A percentile compares a stretch with the other conserved stretches of the same genome.
phyloP scores from a whole-genome alignment of 495 filamentous ascomycete genomes.

The Penicillium subrubescens region DNA sequence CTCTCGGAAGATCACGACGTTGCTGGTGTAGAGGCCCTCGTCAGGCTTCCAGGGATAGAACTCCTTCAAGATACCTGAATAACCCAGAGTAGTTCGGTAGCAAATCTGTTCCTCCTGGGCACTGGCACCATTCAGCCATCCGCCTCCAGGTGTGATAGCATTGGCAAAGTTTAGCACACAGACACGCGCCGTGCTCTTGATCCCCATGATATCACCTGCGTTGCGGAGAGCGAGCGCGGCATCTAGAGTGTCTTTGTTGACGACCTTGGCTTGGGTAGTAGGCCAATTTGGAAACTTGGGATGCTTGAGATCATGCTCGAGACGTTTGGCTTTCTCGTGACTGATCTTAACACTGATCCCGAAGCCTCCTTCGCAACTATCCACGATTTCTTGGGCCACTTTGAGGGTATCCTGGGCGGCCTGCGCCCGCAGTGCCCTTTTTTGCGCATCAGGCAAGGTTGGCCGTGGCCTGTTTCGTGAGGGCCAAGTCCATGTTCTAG shows the following conservation, averaged over 20 bases:
- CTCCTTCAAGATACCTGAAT: conserved; percentile 47
- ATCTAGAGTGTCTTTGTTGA: conserved; percentile 55
- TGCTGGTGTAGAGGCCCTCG: conserved; percentile 60
- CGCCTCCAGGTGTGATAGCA: conserved; percentile 53
- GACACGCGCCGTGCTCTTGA: conserved; percentile 34
- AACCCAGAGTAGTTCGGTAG: conserved; percentile 59
- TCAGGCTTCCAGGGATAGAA: conserved; percentile 59
- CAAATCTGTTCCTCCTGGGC: conserved; percentile 71
- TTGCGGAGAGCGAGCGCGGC: conserved; percentile 44
- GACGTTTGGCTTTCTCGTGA: neutral
- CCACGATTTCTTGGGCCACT: conserved; percentile 14
- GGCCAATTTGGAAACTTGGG: conserved; percentile 22
- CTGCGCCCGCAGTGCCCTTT: neutral
- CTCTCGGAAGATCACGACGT: conserved; percentile 56
- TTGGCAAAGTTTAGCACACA: conserved; percentile 66
- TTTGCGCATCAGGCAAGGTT: neutral
- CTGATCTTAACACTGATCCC: neutral
- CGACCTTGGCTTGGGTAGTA: conserved; percentile 39
- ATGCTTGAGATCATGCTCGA: neutral
- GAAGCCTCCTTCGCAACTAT: neutral
- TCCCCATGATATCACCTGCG: conserved; percentile 2
- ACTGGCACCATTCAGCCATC: conserved; percentile 54
- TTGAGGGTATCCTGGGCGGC: conserved; percentile 25
- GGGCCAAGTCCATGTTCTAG: neutral
- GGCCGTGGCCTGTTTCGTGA: neutral